These are phyloP conservation scores for Thielaviopsis populi DNA, from an alignment of 2,329 filamentous ascomycete genomes.

Conservation along the genomic window DNA sequence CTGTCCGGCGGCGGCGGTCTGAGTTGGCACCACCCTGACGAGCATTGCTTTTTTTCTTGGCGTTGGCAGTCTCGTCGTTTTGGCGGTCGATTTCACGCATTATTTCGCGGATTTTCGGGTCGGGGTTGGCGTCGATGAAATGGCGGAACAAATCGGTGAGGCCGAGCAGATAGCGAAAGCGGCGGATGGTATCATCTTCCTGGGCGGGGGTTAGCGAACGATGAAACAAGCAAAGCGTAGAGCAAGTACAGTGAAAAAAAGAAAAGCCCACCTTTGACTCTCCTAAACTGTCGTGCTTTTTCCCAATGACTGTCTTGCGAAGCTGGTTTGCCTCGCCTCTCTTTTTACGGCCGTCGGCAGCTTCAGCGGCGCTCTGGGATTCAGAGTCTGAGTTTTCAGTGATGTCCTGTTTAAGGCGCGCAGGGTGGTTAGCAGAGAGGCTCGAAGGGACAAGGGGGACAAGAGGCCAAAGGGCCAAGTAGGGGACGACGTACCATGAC, in stretches of 20 bases:
- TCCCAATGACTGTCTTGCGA: constrained; percentile 82
- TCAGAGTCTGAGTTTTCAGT: constrained; percentile 56
- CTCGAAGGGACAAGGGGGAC: too few species aligned
- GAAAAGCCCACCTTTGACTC: constrained; percentile 62
- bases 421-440: not conserved
- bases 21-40: constrained; percentile 73
- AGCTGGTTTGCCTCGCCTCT: constrained; percentile 77
- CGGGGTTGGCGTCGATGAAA: constrained; percentile 95
- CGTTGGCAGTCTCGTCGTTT: constrained; percentile 56
- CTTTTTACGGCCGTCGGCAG: constrained; percentile 60
- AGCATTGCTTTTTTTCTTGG: constrained; percentile 55
- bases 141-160: constrained; percentile 95
- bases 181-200: constrained; percentile 89
- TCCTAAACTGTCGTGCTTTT: constrained; percentile 82
- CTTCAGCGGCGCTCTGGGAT: constrained; percentile 74
- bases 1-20: constrained; percentile 71
- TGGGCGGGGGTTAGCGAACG: constrained; percentile 23
- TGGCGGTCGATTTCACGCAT: constrained; percentile 91
- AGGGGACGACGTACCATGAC: constrained; percentile 6
- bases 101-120: constrained; percentile 85
- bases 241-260: not conserved
- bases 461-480: not conserved
- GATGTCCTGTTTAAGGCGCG: constrained; percentile 31
- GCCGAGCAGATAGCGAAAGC: constrained; percentile 88
- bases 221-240: too few species aligned